Evolutionary conservation across 148 eudicot species (phyloP), one percentile per base, ranked within the genome.

Genomic region (Oxyria digyna): DNA sequence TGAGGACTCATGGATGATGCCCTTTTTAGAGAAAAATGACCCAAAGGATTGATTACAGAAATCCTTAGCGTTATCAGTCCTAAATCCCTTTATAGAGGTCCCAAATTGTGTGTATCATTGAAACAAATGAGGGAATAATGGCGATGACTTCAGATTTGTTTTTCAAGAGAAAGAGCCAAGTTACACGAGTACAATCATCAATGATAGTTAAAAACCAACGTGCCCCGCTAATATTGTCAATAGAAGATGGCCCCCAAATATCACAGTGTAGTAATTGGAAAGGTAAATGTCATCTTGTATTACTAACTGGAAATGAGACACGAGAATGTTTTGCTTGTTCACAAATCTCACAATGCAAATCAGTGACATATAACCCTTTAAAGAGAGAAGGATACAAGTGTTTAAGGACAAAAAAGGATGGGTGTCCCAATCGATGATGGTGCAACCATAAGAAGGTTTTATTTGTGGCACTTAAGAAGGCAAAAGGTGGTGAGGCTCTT

Each of bases 281-380:
- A 13, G 1, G 73, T 50, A 75, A 27, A 71, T 71, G 32, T 71
- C 78, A 70, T 50, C 63, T 17, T 75, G 71, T 1, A 75, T n/a
- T 0, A 75, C 38, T 35, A 35, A 21, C 9, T 10, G 1, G 18
- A 73, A 65, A 33, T 69, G 70, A 35, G 27, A 20, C 38, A 35
- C 38, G 6, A 35, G 38, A 35, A 35, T 35, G 38, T 35, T 35
- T 35, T 35, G 3, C 38, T 35, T 35, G 38, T 35, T 35, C 38
- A 8, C 15, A 57, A 14, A 17, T 59, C 33, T 69, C 42, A 13
- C 59, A 69, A 69, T 69, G 8, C n/a, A 35, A 35, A 35, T 35
- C 38, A 35, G 38, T 35, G 38, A 35, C 38, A 35, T n/a, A 35
- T 6, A 35, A 6, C 3, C 6, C 38, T 35, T 35, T 68, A 69